phyloP scores from a whole-genome alignment of 148 eudicot species.

The Pouteria glomerata region DNA sequence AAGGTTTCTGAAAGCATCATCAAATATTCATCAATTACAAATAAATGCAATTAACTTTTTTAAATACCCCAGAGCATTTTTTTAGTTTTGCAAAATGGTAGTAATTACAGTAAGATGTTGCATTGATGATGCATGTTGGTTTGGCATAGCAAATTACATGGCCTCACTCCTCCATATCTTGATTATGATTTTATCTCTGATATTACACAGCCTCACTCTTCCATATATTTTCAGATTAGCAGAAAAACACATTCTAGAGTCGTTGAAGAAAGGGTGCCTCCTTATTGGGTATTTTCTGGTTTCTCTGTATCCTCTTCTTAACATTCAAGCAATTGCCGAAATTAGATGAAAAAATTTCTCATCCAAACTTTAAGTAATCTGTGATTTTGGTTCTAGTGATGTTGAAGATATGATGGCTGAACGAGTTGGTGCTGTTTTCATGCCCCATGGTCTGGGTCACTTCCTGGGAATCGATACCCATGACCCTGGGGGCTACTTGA shows the following conservation, averaged over 20 bases:
- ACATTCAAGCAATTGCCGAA: conserved; percentile 1
- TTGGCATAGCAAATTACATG: neutral
- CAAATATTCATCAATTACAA: too few relatives aligned
- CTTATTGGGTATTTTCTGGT: conserved; percentile 54
- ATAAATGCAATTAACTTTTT: neutral
- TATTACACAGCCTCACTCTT: neutral
- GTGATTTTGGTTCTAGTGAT: conserved; percentile 38
- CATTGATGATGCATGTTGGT: too few relatives aligned
- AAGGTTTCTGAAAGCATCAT: too few relatives aligned
- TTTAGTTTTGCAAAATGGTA: neutral
- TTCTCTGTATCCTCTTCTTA: neutral
- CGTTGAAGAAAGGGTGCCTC: conserved; percentile 65
- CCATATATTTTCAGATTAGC: conserved; percentile 56
- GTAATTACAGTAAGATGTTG: neutral
- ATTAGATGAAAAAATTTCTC: conserved; percentile 12
- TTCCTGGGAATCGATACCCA: conserved; percentile 96
- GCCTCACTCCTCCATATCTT: neutral
- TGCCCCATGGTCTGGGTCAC: conserved; percentile 99
- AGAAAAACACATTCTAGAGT: conserved; percentile 59
- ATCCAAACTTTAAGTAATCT: neutral
- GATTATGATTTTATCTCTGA: conserved; percentile 8
- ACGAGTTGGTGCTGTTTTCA: conserved; percentile 85
- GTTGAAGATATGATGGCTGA: conserved; percentile 77
- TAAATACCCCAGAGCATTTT: neutral
- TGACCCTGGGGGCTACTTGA: conserved; percentile 94